Conservation (phyloP, 257 asterid species). For the Solanum rostratum region DNA sequence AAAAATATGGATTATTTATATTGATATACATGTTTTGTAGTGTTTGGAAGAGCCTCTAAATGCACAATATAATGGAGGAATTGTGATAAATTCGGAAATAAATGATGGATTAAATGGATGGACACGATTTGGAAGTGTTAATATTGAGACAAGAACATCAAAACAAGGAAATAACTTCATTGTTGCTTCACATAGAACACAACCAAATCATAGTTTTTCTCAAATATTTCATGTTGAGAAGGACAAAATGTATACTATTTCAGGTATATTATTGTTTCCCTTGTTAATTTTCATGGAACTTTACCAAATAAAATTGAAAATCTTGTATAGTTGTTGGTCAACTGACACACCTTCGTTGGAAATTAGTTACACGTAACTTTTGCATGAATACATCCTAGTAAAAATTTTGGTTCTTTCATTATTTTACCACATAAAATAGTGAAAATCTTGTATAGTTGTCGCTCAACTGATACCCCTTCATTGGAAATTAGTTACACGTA, state of each 20-base stretch:
- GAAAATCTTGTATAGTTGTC: neutral
- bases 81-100: conserved; percentile 45
- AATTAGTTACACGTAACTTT: neutral
- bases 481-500: neutral
- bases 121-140: conserved; percentile 26
- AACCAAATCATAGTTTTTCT: conserved; percentile 18
- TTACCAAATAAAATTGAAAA: neutral
- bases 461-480: neutral
- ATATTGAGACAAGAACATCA: conserved; percentile 12
- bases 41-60: conserved; percentile 36
- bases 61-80: conserved; percentile 60
- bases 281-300: neutral
- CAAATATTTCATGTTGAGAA: conserved; percentile 27
- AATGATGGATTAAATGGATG: conserved; percentile 46
- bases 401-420: no score
- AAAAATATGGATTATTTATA: neutral
- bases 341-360: neutral
- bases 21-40: neutral
- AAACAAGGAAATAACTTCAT: conserved; percentile 35
- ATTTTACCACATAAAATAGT: neutral
- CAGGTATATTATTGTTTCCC: conserved; percentile 28
- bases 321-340: neutral
- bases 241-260: conserved; percentile 38
- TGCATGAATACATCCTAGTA: neutral
- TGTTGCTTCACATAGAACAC: conserved; percentile 25